Percentiles rank a stretch among this genome's conserved stretches.
These are phyloP conservation scores for Phoma sp. DNA, from an alignment of 2,329 filamentous ascomycete species.

Conservation along the genomic window DNA sequence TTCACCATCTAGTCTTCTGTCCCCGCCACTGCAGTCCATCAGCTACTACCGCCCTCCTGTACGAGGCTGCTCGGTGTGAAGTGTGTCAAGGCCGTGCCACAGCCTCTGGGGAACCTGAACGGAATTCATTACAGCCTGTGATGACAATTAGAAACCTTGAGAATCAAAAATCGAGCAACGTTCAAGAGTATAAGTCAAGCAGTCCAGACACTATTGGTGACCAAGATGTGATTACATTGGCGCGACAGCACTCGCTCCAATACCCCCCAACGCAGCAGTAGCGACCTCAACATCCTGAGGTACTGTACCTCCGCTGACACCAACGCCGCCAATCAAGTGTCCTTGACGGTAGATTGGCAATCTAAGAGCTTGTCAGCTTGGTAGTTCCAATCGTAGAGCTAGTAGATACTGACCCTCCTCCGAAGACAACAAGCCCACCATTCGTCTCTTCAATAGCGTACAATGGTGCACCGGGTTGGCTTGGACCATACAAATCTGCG, in stretches of 20 bases:
- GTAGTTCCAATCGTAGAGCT: too few relatives aligned
- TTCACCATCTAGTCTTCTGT: too few relatives aligned
- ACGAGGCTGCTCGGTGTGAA: too few relatives aligned
- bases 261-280: slow-evolving; percentile 3
- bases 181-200: too few relatives aligned
- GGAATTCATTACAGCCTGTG: too few relatives aligned
- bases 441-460: slow-evolving; percentile 37
- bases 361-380: slow-evolving; percentile 10
- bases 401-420: slow-evolving; percentile 25
- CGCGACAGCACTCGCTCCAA: slow-evolving; percentile 9
- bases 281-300: slow-evolving; percentile 35
- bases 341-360: slow-evolving; percentile 35
- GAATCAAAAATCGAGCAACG: too few relatives aligned
- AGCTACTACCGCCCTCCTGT: too few relatives aligned
- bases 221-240: slow-evolving; percentile 1
- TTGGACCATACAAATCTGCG: slow-evolving; percentile 18
- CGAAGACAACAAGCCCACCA: slow-evolving; percentile 36
- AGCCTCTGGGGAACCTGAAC: too few relatives aligned
- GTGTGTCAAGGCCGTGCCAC: too few relatives aligned
- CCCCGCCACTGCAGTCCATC: too few relatives aligned
- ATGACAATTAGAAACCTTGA: too few relatives aligned
- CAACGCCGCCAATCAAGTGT: slow-evolving; percentile 35
- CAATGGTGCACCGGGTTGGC: slow-evolving; percentile 26
- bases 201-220: too few relatives aligned
- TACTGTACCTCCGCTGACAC: slow-evolving; percentile 38